Conservation (phyloP, 305 asterid genomes). For the Petunia hybrid region DNA sequence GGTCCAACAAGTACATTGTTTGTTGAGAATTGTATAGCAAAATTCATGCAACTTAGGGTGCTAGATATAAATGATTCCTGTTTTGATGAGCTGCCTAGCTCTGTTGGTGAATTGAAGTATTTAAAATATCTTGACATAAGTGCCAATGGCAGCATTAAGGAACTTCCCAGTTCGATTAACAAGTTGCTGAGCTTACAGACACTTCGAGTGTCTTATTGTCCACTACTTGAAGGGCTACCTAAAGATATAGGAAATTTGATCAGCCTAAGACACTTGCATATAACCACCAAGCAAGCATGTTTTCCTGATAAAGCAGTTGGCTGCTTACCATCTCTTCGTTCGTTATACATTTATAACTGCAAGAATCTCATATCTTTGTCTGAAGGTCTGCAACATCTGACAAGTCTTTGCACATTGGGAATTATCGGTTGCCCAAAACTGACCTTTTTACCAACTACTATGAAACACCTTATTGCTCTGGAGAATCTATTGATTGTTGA, state of each 20-base stretch:
- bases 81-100: constrained; percentile 20
- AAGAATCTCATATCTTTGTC: constrained; percentile 16
- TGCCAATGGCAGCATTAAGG: background rate
- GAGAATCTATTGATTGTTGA: constrained; percentile 16
- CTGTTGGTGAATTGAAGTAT: constrained; percentile 26
- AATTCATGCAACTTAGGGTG: constrained; percentile 1
- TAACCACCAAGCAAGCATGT: constrained; percentile 30
- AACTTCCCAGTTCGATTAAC: constrained; percentile 19
- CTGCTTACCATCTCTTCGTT: constrained; percentile 23
- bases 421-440: constrained; percentile 25
- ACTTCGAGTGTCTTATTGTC: background rate
- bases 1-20: constrained; percentile 1
- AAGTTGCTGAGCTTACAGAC: constrained; percentile 27
- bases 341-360: constrained; percentile 24
- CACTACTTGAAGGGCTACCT: constrained; percentile 19
- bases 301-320: constrained; percentile 26
- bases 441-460: constrained; percentile 18
- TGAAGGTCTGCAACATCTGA: constrained; percentile 16
- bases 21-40: constrained; percentile 4
- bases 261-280: constrained; percentile 20
- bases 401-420: background rate
- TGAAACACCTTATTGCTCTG: constrained; percentile 26
- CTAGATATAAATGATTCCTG: constrained; percentile 24
- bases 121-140: constrained; percentile 30
- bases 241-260: constrained; percentile 20